These are phyloP conservation scores for Mycena venus DNA, from an alignment of 768 basidiomycete species.

Conservation along the genomic window DNA sequence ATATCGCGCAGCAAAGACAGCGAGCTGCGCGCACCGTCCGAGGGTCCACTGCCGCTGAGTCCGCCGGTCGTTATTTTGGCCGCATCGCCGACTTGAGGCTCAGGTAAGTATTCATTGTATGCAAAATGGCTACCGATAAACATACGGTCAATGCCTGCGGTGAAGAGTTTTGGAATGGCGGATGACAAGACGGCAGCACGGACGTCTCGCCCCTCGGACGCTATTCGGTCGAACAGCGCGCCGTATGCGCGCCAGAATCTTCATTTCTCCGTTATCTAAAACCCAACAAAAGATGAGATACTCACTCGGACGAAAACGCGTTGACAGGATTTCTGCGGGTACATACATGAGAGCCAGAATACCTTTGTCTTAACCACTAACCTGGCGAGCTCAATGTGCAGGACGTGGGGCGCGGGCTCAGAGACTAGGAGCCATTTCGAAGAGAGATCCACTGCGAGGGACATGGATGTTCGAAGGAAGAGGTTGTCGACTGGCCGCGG, in stretches of 20 bases:
- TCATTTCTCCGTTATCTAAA: not conserved
- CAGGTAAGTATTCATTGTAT: too few relatives aligned
- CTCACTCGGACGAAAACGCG: slow-evolving; percentile 57
- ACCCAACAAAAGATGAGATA: not conserved
- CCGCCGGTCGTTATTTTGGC: slow-evolving; percentile 21
- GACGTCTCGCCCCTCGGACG: slow-evolving; percentile 52
- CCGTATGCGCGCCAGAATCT: slow-evolving; percentile 74
- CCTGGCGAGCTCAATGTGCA: slow-evolving; percentile 55
- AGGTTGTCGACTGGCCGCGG: too few relatives aligned
- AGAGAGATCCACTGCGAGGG: slow-evolving; percentile 28
- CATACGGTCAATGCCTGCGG: slow-evolving; percentile 75
- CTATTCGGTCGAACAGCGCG: slow-evolving; percentile 59
- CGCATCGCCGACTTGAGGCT: slow-evolving; percentile 22
- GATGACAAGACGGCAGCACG: slow-evolving; percentile 71
- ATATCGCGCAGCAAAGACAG: slow-evolving; percentile 52
- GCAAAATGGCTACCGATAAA: not conserved
- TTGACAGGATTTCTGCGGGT: slow-evolving; percentile 61
- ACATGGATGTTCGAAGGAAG: slow-evolving; percentile 21
- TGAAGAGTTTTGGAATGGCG: slow-evolving; percentile 66
- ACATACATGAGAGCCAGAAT: not conserved
- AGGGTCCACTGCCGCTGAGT: not conserved
- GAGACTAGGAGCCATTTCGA: slow-evolving; percentile 49
- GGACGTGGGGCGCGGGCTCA: slow-evolving; percentile 50
- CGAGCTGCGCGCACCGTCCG: slow-evolving; percentile 57
- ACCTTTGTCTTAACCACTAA: not conserved